Evolutionary conservation across 305 asterid species (phyloP).

Genomic region (Solanum aculeatissimum): DNA sequence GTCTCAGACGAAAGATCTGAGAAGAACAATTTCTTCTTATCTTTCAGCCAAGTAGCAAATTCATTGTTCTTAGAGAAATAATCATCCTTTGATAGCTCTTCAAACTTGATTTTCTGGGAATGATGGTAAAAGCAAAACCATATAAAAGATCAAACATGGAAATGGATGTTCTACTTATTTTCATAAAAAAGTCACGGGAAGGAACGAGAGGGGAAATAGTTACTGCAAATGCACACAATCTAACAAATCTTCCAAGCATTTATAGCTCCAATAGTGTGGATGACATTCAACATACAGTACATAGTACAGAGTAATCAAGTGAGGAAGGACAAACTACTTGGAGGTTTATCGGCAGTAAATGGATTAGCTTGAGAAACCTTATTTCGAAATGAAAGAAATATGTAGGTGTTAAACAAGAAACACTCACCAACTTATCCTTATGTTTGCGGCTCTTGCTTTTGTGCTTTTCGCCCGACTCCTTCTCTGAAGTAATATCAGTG

Average conservation of each 20-base stretch:
- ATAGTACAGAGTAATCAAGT: background rate
- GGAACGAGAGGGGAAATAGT: background rate
- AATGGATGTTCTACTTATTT: background rate
- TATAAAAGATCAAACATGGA: background rate
- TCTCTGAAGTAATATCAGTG: conserved; percentile 33
- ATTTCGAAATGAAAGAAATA: background rate
- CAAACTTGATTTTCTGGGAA: conserved; percentile 35
- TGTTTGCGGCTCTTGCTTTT: conserved; percentile 44
- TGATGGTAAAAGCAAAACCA: background rate
- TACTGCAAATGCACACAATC: background rate
- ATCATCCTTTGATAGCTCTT: conserved; percentile 62
- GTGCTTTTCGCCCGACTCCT: conserved; percentile 50
- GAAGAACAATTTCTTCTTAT: conserved; percentile 55
- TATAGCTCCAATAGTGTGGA: background rate
- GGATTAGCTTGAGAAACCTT: background rate
- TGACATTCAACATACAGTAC: background rate
- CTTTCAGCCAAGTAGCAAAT: conserved; percentile 81
- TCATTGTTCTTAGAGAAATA: conserved; percentile 90
- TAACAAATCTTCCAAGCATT: background rate
- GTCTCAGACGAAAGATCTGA: conserved; percentile 72
- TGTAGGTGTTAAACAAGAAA: background rate
- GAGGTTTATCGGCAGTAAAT: background rate
- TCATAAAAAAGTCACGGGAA: background rate
- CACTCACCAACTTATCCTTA: conserved; percentile 40
- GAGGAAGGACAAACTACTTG: background rate